Evolutionary conservation across 352 stramenopile genomes (phyloP).

Genomic region (Phytophthora chlamydospora): DNA sequence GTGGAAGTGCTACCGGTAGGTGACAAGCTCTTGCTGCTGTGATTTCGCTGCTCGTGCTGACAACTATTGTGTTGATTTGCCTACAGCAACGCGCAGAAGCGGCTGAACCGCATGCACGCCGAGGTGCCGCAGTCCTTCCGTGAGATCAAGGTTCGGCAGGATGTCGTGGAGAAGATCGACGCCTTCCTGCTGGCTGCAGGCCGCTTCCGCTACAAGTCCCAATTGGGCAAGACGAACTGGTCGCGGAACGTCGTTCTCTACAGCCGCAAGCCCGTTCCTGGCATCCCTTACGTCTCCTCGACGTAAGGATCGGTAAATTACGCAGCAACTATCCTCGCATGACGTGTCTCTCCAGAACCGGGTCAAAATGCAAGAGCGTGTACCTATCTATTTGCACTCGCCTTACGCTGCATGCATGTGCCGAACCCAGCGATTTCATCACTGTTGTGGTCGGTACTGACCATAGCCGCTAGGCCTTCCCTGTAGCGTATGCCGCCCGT

Average conservation of each 20-base stretch:
- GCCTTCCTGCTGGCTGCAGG: constrained; percentile 59
- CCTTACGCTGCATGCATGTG: constrained; percentile 6
- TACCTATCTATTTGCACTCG: constrained; percentile 14
- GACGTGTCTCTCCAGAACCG: constrained; percentile 6
- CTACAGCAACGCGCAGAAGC: constrained; percentile 69
- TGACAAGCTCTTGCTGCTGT: constrained; percentile 9
- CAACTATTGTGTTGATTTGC: constrained; percentile 8
- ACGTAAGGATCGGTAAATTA: constrained; percentile 18
- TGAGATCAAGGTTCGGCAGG: constrained; percentile 61
- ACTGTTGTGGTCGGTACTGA: constrained; percentile 9
- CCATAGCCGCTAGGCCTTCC: not conserved
- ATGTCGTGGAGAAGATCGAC: constrained; percentile 75
- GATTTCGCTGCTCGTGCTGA: constrained; percentile 4
- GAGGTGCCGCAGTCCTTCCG: constrained; percentile 63
- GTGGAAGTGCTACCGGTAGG: constrained; percentile 87
- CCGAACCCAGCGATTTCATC: constrained; percentile 23
- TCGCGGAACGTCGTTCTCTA: constrained; percentile 75
- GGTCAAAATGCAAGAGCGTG: constrained; percentile 19
- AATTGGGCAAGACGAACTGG: constrained; percentile 86
- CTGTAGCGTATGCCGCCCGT: not conserved
- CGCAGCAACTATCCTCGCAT: constrained; percentile 10
- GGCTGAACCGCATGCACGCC: constrained; percentile 58
- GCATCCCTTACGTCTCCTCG: constrained; percentile 43
- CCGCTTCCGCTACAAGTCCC: constrained; percentile 65
- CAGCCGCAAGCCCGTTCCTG: constrained; percentile 56